phyloP scores from a whole-genome alignment of 169 alveolate genomes.

The Plasmodium billcollinsi region DNA sequence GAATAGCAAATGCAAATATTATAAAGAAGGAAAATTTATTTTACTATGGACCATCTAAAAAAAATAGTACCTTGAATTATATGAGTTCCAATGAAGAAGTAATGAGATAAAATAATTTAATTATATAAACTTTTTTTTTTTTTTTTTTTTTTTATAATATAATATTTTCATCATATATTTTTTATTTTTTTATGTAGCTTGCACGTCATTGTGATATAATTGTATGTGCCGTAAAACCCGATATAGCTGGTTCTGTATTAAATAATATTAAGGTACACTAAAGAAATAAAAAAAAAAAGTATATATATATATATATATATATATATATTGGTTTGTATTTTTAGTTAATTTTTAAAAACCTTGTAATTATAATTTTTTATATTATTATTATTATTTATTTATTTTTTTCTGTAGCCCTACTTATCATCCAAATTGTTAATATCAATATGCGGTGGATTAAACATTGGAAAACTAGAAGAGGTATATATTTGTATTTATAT shows the following conservation, averaged over 20 bases:
- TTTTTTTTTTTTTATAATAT: no score
- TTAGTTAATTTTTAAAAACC: neutral
- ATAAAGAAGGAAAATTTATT: slow-evolving; percentile 47
- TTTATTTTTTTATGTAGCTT: slow-evolving; percentile 22
- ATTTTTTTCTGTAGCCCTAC: neutral
- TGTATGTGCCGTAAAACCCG: slow-evolving; percentile 72
- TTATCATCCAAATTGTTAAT: slow-evolving; percentile 36
- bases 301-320: slow-evolving; percentile 5
- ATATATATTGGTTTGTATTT: neutral
- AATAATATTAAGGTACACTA: slow-evolving; percentile 42
- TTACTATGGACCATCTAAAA: slow-evolving; percentile 45
- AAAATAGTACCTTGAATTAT: slow-evolving; percentile 12
- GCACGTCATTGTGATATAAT: slow-evolving; percentile 44
- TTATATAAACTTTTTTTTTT: neutral
- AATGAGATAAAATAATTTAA: slow-evolving; percentile 5
- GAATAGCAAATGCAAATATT: slow-evolving; percentile 35
- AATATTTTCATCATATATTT: neutral
- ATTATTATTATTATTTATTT: slow-evolving; percentile 1
- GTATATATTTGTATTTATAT: slow-evolving; percentile 11
- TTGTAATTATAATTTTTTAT: neutral
- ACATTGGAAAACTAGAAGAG: slow-evolving; percentile 33
- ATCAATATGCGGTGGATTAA: slow-evolving; percentile 74
- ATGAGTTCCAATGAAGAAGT: slow-evolving; percentile 35
- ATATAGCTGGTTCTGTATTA: slow-evolving; percentile 43
- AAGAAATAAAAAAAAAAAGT: neutral